These are phyloP conservation scores for Barnettozyma pratensis DNA, from an alignment of 805 yeast genomes.

Conservation along the genomic window DNA sequence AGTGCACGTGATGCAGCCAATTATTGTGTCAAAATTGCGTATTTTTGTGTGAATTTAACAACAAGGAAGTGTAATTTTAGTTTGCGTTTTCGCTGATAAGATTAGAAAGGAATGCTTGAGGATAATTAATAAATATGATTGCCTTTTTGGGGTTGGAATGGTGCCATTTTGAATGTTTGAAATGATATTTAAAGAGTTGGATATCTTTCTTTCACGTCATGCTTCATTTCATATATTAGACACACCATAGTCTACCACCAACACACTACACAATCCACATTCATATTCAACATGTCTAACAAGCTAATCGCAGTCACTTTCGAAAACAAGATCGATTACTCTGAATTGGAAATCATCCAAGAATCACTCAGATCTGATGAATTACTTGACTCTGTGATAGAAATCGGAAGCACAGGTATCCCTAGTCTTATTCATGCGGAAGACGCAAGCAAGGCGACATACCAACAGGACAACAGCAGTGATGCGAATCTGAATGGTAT, in stretches of 20 bases:
- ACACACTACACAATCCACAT: no score
- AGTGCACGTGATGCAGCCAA: neutral
- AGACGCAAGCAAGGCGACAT: neutral
- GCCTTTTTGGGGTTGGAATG: no score
- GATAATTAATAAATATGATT: no score
- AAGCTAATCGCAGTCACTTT: neutral
- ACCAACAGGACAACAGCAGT: neutral
- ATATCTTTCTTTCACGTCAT: no score
- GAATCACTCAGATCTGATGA: neutral
- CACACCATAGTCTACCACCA: no score
- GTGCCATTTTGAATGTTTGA: no score
- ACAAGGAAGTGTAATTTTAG: no score
- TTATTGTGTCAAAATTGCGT: constrained; percentile 3
- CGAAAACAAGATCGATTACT: neutral
- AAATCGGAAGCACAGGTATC: neutral
- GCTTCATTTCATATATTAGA: no score
- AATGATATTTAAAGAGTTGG: no score
- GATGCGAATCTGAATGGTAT: neutral
- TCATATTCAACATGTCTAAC: neutral
- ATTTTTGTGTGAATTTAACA: neutral
- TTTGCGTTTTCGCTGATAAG: neutral
- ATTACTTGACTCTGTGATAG: neutral
- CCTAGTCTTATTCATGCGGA: no score
- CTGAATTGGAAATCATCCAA: neutral
- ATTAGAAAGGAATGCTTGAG: neutral